A percentile compares a stretch with the other conserved stretches of the same genome.
phyloP scores from a whole-genome alignment of 305 asterid genomes.

The Solanum aculeatissimum region DNA sequence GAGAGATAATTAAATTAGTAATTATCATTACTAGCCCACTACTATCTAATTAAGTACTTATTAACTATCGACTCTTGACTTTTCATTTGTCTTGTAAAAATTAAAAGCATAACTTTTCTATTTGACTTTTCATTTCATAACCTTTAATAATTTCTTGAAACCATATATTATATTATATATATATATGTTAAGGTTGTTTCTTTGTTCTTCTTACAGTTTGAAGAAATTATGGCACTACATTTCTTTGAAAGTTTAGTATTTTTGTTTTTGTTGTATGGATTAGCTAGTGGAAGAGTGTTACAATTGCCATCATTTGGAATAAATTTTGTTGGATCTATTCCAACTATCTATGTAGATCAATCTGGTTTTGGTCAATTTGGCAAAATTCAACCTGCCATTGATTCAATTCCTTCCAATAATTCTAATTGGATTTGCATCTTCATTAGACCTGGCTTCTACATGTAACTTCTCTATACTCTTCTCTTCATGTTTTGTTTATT shows the following conservation, averaged over 20 bases:
- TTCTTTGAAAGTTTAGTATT: background rate
- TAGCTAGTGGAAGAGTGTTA: background rate
- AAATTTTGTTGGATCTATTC: background rate
- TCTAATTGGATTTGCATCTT: slow-evolving; percentile 35
- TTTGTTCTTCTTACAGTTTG: background rate
- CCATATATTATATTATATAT: background rate
- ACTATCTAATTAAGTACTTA: background rate
- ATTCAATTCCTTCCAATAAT: slow-evolving; percentile 34
- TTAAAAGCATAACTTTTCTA: background rate
- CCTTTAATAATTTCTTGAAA: background rate
- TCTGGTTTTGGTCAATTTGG: slow-evolving; percentile 34
- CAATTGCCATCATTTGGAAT: background rate
- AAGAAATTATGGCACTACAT: background rate
- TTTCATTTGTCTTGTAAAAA: background rate
- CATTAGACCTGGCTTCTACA: slow-evolving; percentile 39
- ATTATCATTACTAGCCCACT: background rate
- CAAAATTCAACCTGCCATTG: slow-evolving; percentile 52
- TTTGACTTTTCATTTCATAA: background rate
- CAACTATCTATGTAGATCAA: slow-evolving; percentile 35
- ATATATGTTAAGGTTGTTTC: background rate
- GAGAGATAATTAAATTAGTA: background rate
- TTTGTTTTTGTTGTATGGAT: background rate
- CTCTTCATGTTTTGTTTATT: background rate
- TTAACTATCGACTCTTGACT: background rate
- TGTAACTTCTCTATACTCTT: slow-evolving; percentile 5